Evolutionary conservation across 129 eudicot species (phyloP).

Genomic region (Pseudognaphalium luteoalbum): DNA sequence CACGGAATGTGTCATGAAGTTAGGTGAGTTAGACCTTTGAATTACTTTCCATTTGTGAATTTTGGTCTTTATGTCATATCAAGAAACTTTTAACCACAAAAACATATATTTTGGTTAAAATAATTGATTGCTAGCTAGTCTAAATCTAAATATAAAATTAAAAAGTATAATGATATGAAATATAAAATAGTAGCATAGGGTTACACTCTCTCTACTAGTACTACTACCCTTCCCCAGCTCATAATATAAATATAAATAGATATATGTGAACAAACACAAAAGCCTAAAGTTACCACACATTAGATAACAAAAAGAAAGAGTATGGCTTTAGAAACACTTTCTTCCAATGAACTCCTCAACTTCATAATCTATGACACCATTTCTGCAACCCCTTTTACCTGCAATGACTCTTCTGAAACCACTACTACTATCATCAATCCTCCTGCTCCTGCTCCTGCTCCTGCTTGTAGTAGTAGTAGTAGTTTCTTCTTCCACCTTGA

Average conservation of each 20-base stretch:
- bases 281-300: slow-evolving; percentile 47
- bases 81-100: neutral
- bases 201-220: slow-evolving; percentile 8
- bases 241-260: slow-evolving; percentile 23
- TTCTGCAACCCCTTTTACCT: slow-evolving; percentile 56
- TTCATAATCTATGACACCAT: slow-evolving; percentile 74
- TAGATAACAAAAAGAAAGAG: slow-evolving; percentile 35
- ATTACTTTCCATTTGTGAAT: neutral
- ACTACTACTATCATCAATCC: slow-evolving; percentile 23
- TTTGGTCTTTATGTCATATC: neutral
- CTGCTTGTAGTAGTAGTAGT: slow-evolving; percentile 1
- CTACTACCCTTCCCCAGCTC: neutral
- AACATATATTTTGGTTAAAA: neutral
- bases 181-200: slow-evolving; percentile 23
- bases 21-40: neutral
- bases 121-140: neutral
- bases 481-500: slow-evolving; percentile 32
- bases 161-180: neutral
- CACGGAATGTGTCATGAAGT: neutral
- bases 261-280: slow-evolving; percentile 34
- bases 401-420: slow-evolving; percentile 44
- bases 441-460: neutral
- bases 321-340: slow-evolving; percentile 84
- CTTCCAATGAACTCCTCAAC: slow-evolving; percentile 73
- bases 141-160: neutral